Base-by-base conservation (phyloP, 106 monocot genomes). In the Apostasia shenzhenica region DNA sequence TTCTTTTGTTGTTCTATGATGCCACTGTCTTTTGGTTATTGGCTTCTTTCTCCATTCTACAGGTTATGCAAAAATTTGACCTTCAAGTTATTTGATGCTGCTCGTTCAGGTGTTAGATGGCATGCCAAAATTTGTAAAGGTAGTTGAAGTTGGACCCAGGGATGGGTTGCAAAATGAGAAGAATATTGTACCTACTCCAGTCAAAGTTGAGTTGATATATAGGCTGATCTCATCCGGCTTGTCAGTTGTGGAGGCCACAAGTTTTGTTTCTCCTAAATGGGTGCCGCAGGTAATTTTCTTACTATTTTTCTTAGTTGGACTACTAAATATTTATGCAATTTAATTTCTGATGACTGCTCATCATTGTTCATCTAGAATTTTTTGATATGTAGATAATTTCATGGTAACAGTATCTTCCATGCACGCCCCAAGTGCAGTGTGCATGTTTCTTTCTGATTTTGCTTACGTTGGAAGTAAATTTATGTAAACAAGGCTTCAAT, bases 211-310 rank as follows among this genome's bases (percentile, higher is more conserved):
- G 69, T 73, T 97, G 64, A 97, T 97, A 82, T 58, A 74, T 48
- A 86, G 66, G 59, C 61, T 97, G 72, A 84, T 77, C 41, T 67
- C 78, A 67, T 76, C 84, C 62, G 95, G 95, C 67, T 75, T 97
- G 55, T 68, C 73, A 41, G 83, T 97, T 75, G 76, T 97, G 72
- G 95, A 97, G 78, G 92, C 95, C 59, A 97, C 95, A 59, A 97
- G 95, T 83, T 97, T 97, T 85, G 95, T 97, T 61, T 97, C 95
- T 37, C 95, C 95, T 70, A 97, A 92, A 79, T 92, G 95, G 95
- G 89, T 97, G 12, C 89, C 86, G 68, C 92, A 95, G 88, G 95
- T 92, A 76, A 40, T 70, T 3, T 64, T 6, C 11, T 41, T 4
- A 43, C n/a, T 6, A 48, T 48, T 65, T 5, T 37, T 48, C 37